Evolutionary conservation across 108 stramenopile species (phyloP), one percentile per base, ranked within the genome.

Genomic region (Cafeteria roenbergensis): DNA sequence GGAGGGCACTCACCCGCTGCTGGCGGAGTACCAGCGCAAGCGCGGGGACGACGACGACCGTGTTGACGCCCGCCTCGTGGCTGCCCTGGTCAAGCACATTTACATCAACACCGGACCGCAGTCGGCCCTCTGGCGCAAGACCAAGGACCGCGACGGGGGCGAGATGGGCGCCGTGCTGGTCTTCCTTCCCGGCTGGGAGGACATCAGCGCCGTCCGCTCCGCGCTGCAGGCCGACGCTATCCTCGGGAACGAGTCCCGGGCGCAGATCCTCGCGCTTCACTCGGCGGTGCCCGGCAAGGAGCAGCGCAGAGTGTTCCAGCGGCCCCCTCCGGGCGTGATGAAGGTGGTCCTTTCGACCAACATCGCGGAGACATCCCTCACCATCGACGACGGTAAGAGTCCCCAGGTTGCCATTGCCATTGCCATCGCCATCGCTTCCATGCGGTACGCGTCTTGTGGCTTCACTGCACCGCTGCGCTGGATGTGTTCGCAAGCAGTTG

Each of bases 371-470:
- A 92, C 91, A 6, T 86, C 85, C 54, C 85, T 97, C 55, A 99
- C 97, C 26, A 92, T 99, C 71, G 85, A 87, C 33, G 94, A 94
- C 81, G n/a, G n/a, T n/a, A n/a, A n/a, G n/a, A n/a, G n/a, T n/a
- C n/a, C n/a, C n/a, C n/a, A n/a, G n/a, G n/a, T n/a, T n/a, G n/a
- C n/a, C 31, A 36, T n/a, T 75, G 77, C 27, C 53, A 53, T 34
- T 69, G 69, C 37, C 76, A 78, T 72, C 27, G 70, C 29, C 42
- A 48, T 17, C 17, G 12, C 8, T 17, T 48, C 42, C 42, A 48
- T n/a, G n/a, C n/a, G n/a, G n/a, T n/a, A n/a, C n/a, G n/a, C n/a
- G n/a, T n/a, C n/a, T n/a, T n/a, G n/a, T n/a, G n/a, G n/a, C n/a
- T 22, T 21, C 24, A 52, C 21, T 24, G 24, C 24, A 52, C 51